phyloP scores from a whole-genome alignment of 768 basidiomycete genomes.

The Ephemerocybe angulata region DNA sequence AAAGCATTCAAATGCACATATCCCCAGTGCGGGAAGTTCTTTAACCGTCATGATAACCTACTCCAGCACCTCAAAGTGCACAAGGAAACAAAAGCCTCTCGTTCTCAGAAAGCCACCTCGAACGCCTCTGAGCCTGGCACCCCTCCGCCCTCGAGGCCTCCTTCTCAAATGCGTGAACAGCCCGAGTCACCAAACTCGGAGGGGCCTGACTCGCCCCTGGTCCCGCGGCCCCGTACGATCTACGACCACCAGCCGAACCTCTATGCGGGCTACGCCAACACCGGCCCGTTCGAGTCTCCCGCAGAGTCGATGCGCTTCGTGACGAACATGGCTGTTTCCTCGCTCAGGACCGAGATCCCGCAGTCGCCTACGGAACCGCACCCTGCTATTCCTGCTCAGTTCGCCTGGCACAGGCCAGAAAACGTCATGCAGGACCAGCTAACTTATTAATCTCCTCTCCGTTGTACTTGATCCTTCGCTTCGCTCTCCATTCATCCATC shows the following conservation, averaged over 20 bases:
- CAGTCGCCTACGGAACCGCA: constrained; percentile 25
- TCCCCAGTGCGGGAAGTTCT: constrained; percentile 64
- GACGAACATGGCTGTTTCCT: constrained; percentile 43
- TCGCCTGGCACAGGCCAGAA: constrained; percentile 9
- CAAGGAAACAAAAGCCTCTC: constrained; percentile 29
- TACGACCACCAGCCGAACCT: constrained; percentile 15
- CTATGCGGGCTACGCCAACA: constrained; percentile 10
- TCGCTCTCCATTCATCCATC: background rate
- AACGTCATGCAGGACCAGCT: constrained; percentile 9
- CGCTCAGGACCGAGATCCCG: constrained; percentile 40
- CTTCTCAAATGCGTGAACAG: constrained; percentile 18
- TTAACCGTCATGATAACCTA: constrained; percentile 78
- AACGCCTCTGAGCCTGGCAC: constrained; percentile 14
- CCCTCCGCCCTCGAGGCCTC: constrained; percentile 14
- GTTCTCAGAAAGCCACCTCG: constrained; percentile 7
- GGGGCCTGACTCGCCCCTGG: constrained; percentile 8
- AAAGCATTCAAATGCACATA: constrained; percentile 72
- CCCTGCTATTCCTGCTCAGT: constrained; percentile 9
- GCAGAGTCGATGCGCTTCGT: constrained; percentile 27
- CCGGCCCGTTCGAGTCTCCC: constrained; percentile 12
- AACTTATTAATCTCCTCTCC: constrained; percentile 1
- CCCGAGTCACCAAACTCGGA: constrained; percentile 9
- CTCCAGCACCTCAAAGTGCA: constrained; percentile 77
- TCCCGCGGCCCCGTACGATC: constrained; percentile 12
- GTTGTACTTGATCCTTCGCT: no score